phyloP scores from a whole-genome alignment of 176 grass and related monocot genomes.

The Triticum urartu region DNA sequence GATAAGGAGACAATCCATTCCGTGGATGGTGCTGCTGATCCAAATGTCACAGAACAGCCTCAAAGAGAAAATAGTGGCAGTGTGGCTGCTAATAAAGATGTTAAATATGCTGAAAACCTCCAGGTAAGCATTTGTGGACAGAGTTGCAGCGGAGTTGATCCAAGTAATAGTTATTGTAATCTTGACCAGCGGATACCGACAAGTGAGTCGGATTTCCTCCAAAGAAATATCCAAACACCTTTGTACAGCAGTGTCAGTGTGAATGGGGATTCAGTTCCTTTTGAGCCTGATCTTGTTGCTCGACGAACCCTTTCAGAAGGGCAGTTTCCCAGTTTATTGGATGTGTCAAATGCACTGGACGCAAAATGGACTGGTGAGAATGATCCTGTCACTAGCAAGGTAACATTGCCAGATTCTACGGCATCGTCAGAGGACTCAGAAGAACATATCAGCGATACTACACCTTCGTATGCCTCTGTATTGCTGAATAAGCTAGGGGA shows the following conservation, averaged over 20 bases:
- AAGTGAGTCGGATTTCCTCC: constrained; percentile 46
- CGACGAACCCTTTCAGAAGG: constrained; percentile 87
- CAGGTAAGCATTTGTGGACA: constrained; percentile 31
- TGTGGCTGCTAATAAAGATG: constrained; percentile 30
- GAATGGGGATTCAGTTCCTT: constrained; percentile 43
- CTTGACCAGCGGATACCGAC: constrained; percentile 28
- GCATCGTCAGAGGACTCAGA: constrained; percentile 52
- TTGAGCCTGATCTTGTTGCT: constrained; percentile 59
- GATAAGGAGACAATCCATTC: constrained; percentile 47
- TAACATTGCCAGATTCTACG: constrained; percentile 41
- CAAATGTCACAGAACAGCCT: constrained; percentile 42
- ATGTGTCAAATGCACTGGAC: constrained; percentile 77
- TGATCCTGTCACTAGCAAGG: constrained; percentile 44
- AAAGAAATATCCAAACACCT: constrained; percentile 42
- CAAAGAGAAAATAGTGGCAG: constrained; percentile 40
- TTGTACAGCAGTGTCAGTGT: constrained; percentile 66
- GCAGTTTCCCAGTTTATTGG: constrained; percentile 66
- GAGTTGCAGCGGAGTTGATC: constrained; percentile 31
- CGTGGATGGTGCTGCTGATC: constrained; percentile 45
- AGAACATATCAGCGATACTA: constrained; percentile 43
- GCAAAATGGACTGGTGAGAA: constrained; percentile 83
- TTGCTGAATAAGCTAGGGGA: constrained; percentile 63
- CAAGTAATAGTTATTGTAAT: constrained; percentile 22
- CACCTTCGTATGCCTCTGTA: constrained; percentile 50
- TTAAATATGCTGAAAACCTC: constrained; percentile 38